A percentile compares a stretch with the other conserved stretches of the same genome.
Conservation (phyloP, 208 protist genomes). For the Chromosphaera perkinsii region DNA sequence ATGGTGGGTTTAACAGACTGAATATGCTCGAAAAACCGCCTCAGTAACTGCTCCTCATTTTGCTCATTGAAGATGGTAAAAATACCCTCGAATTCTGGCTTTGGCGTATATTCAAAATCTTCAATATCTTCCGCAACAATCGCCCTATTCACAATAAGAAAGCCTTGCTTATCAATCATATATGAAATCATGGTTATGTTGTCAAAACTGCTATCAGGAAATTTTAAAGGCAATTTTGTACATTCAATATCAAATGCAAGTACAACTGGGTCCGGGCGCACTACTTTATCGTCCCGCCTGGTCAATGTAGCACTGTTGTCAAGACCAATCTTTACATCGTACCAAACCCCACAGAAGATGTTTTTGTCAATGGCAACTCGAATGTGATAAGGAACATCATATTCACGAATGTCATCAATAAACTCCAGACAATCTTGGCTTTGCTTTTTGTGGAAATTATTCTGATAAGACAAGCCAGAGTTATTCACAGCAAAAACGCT, state of each 20-base stretch:
- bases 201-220: constrained; percentile 92
- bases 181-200: constrained; percentile 99
- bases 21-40: constrained; percentile 93
- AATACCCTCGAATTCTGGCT: constrained; percentile 89
- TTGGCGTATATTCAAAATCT: constrained; percentile 98
- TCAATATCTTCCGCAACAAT: constrained; percentile 81
- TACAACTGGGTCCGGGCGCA: constrained; percentile 31
- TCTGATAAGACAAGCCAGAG: not conserved
- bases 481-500: not conserved
- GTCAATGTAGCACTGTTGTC: constrained; percentile 10
- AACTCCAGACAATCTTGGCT: constrained; percentile 55
- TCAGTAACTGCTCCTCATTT: constrained; percentile 81
- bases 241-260: constrained; percentile 98
- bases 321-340: constrained; percentile 64
- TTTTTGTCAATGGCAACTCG: constrained; percentile 90
- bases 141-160: constrained; percentile 40
- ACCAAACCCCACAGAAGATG: constrained; percentile 91
- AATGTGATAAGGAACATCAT: constrained; percentile 97
- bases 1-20: constrained; percentile 86
- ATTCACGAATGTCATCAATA: constrained; percentile 94
- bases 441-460: not conserved
- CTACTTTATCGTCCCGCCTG: constrained; percentile 5
- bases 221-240: constrained; percentile 96
- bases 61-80: constrained; percentile 95
- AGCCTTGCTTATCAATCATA: constrained; percentile 89